Evolutionary conservation across 306 rosid species (phyloP).

Genomic region (Oxytropis ochrocephala): DNA sequence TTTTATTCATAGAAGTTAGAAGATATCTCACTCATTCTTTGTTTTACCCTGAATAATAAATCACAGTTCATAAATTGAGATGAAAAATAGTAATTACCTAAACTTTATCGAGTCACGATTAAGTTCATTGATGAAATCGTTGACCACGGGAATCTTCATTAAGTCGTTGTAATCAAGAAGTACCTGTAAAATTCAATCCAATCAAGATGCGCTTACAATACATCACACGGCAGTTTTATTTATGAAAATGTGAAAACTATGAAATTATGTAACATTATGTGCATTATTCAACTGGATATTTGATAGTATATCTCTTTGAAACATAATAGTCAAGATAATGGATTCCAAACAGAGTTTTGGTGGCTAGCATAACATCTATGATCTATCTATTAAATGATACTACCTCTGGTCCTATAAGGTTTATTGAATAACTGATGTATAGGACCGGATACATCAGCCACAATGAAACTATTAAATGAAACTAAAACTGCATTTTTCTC

Average conservation of each 20-base stretch:
- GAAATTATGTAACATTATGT: not conserved
- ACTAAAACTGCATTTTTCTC: too few species aligned
- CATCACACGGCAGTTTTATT: not conserved
- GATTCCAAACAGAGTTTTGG: not conserved
- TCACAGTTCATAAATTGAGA: not conserved
- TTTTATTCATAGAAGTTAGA: not conserved
- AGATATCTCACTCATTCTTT: not conserved
- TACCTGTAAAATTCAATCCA: slow-evolving; percentile 47
- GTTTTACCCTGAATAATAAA: not conserved
- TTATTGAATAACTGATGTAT: too few species aligned
- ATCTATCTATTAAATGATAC: not conserved
- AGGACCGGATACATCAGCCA: too few species aligned
- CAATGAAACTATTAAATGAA: too few species aligned
- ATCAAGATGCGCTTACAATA: slow-evolving; percentile 15
- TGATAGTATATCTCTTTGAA: not conserved
- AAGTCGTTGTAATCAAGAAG: slow-evolving; percentile 69
- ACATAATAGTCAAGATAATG: not conserved
- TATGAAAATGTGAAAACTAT: not conserved
- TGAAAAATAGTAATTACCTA: slow-evolving; percentile 40
- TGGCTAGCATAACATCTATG: not conserved
- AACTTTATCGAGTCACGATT: slow-evolving; percentile 24
- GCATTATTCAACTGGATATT: not conserved
- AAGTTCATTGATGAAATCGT: slow-evolving; percentile 23
- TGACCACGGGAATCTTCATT: slow-evolving; percentile 50
- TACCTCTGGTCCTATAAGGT: too few species aligned